These are phyloP conservation scores for Grigorovia transvaalensis DNA, from an alignment of 805 yeast genomes.

Conservation along the genomic window DNA sequence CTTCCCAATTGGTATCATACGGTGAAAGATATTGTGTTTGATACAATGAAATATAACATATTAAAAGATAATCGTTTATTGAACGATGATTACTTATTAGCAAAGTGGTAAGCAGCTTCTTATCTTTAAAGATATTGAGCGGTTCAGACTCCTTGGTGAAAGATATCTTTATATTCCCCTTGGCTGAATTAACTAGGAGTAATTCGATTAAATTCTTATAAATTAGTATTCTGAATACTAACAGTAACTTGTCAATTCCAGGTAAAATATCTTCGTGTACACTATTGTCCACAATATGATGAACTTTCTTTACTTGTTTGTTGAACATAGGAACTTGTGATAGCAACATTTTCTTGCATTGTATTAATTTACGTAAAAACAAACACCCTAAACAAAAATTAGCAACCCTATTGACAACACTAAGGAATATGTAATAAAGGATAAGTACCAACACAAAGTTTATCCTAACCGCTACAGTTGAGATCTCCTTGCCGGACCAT, in stretches of 20 bases:
- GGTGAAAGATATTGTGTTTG: slow-evolving; percentile 5
- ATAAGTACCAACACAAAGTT: not conserved
- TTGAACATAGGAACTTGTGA: not conserved
- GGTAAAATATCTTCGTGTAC: not conserved
- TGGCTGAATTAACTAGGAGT: slow-evolving; percentile 12
- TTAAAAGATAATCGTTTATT: slow-evolving; percentile 50
- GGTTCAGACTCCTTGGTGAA: slow-evolving; percentile 18
- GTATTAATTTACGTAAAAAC: not conserved
- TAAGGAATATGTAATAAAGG: not conserved
- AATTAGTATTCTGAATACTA: slow-evolving; percentile 9
- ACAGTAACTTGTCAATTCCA: slow-evolving; percentile 6
- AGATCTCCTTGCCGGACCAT: slow-evolving; percentile 8
- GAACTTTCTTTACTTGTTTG: not conserved
- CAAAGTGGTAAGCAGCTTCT: slow-evolving; percentile 14
- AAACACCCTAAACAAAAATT: not conserved
- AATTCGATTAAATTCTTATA: slow-evolving; percentile 12
- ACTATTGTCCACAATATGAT: not conserved
- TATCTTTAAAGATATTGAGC: slow-evolving; percentile 6
- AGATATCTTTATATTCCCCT: slow-evolving; percentile 14
- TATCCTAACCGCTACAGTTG: not conserved
- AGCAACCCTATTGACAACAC: not conserved
- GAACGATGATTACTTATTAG: slow-evolving; percentile 51
- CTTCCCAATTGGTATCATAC: slow-evolving; percentile 3
- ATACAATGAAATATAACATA: slow-evolving; percentile 29
- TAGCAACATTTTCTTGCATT: not conserved